Base-by-base conservation (phyloP, 2,329 filamentous ascomycete genomes). In the Colletotrichum endophyticum region DNA sequence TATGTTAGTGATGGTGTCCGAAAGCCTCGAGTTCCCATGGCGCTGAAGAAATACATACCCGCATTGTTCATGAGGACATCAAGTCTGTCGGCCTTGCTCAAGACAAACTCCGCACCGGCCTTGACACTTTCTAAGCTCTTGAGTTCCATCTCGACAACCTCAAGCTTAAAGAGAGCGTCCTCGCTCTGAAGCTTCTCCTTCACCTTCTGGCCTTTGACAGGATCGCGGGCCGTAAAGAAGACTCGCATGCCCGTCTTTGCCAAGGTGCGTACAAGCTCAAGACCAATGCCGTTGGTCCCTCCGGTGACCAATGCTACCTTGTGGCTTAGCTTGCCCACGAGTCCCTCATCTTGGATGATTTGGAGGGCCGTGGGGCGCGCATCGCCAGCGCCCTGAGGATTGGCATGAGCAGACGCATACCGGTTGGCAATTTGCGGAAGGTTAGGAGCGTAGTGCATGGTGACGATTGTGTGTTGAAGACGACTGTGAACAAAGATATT, bases 241-340 rank as follows among this genome's bases (percentile, higher is more conserved):
- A 89, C 78, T 30, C 81, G 84, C 9, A 87, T 87, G 8, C 88
- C 88, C 0, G 88, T 87, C 5, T 83, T 80, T 56, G 82, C 77
- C 6, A 90, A 81, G 3, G 87, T 86, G 13, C 84, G 82, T 4
- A 82, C 86, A 2, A 86, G 87, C 70, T 88, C 85, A 22, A 85
- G 74, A 6, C 87, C 87, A 22, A 88, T 81, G 0, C 87, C 87
- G 25, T 84, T 81, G 3, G 84, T 84, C 11, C 79, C 80, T 8
- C 87, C 87, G 1, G 87, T 88, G 53, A 89, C 83, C 19, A 89
- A 75, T 5, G 84, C 79, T 22, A 85, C 83, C 62, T 86, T 86
- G 61, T 81, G 83, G 2, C 75, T 61, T 22, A 83, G 81, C 53
- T 82, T 84, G 59, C 83, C 83, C 6, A 80, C 73, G 2, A 79